phyloP scores from a whole-genome alignment of 2,329 filamentous ascomycete genomes.

The Pleochaeta shiraiana region DNA sequence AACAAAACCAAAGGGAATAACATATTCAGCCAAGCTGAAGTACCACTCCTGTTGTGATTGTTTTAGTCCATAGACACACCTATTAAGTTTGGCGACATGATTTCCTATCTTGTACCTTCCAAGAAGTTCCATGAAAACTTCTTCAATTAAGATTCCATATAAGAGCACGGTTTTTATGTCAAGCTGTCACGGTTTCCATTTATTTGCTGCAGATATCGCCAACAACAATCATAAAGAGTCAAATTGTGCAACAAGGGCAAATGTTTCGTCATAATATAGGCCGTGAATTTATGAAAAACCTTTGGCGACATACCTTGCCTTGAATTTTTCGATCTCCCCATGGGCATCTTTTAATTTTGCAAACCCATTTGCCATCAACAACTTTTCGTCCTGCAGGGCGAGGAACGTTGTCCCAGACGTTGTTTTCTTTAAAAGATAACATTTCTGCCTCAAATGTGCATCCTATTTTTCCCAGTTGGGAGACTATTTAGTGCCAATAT shows the following conservation, averaged over 20 bases:
- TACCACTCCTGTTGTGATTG: no score
- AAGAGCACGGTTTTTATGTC: no score
- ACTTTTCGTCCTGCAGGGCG: neutral
- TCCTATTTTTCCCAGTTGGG: neutral
- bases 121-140: neutral
- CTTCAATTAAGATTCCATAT: neutral
- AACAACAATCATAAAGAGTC: neutral
- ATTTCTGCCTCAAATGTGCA: neutral
- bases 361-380: neutral
- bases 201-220: neutral
- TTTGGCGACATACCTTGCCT: neutral
- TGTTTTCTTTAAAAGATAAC: neutral
- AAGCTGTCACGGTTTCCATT: no score
- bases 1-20: neutral
- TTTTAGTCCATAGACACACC: no score
- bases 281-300: no score
- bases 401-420: neutral
- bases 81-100: no score
- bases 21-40: neutral
- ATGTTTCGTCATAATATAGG: no score
- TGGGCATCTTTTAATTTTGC: neutral
- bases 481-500: neutral
- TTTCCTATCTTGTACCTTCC: no score
- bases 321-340: neutral
- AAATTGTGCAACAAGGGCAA: neutral